phyloP scores from a whole-genome alignment of 345 rosid species.

The Leavenworthia alabamica region DNA sequence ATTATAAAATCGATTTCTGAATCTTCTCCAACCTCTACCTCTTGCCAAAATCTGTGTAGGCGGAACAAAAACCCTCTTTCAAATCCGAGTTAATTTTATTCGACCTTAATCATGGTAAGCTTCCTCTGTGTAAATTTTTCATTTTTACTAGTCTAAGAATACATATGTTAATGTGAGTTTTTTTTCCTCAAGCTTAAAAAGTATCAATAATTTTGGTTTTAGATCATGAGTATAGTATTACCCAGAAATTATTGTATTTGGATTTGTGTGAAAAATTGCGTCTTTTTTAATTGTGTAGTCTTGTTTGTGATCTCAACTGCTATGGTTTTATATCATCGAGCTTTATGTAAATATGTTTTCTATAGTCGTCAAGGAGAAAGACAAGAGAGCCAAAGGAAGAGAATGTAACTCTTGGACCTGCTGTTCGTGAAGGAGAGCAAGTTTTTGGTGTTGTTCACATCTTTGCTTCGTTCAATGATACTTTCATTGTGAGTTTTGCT shows the following conservation, averaged over 20 bases:
- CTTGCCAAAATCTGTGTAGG: too few relatives aligned
- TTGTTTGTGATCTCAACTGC: background rate
- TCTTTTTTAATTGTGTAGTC: background rate
- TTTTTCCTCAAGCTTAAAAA: background rate
- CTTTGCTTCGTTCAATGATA: slow-evolving; percentile 84
- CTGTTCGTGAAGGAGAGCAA: slow-evolving; percentile 69
- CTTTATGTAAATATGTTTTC: too few relatives aligned
- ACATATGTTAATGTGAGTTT: background rate
- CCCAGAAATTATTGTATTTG: too few relatives aligned
- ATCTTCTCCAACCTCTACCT: background rate
- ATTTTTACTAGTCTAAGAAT: background rate
- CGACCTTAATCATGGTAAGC: slow-evolving; percentile 18
- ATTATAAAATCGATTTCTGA: background rate
- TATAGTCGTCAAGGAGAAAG: slow-evolving; percentile 78
- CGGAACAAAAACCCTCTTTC: too few relatives aligned
- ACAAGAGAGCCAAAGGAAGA: slow-evolving; percentile 85
- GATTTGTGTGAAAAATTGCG: too few relatives aligned
- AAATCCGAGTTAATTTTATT: background rate
- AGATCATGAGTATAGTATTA: background rate
- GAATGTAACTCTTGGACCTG: slow-evolving; percentile 67
- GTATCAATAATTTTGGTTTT: background rate
- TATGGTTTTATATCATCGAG: too few relatives aligned
- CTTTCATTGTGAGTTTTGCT: slow-evolving; percentile 60
- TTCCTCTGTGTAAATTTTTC: background rate
- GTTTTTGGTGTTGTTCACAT: slow-evolving; percentile 87